phyloP scores from a whole-genome alignment of 345 rosid genomes.

The Noccaea caerulescens region DNA sequence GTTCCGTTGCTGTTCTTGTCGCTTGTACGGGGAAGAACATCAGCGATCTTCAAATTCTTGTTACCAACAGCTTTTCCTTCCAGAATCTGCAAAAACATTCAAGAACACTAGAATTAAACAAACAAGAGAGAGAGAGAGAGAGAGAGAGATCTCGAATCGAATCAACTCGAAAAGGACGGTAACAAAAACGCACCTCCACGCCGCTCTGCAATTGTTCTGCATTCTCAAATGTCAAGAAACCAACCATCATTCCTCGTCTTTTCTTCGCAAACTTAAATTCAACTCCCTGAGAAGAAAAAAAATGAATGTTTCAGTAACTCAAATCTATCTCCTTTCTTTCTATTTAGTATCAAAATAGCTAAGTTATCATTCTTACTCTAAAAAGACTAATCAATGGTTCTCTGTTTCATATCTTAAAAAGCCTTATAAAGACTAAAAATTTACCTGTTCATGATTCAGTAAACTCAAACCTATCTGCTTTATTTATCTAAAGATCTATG shows the following conservation, averaged over 20 bases:
- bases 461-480: not conserved
- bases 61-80: conserved; percentile 67
- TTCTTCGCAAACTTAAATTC: conserved; percentile 68
- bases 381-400: not conserved
- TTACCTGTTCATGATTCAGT: conserved; percentile 54
- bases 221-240: conserved; percentile 77
- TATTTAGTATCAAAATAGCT: too few species aligned
- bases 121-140: not conserved
- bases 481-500: not conserved
- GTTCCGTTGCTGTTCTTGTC: conserved; percentile 60
- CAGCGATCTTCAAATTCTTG: conserved; percentile 71
- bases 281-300: conserved; percentile 53
- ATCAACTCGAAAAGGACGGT: not conserved
- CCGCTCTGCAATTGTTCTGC: conserved; percentile 65
- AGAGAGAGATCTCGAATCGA: not conserved
- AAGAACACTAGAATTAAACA: conserved; percentile 10
- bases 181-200: conserved; percentile 51
- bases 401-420: not conserved
- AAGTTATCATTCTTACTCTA: not conserved
- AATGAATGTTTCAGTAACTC: conserved; percentile 10
- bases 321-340: not conserved
- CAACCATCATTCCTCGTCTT: conserved; percentile 80
- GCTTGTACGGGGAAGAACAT: conserved; percentile 69
- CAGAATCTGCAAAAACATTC: conserved; percentile 54
- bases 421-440: conserved; percentile 1